Base-by-base conservation (phyloP, 495 filamentous ascomycete species). In the Cladorrhinum samala region DNA sequence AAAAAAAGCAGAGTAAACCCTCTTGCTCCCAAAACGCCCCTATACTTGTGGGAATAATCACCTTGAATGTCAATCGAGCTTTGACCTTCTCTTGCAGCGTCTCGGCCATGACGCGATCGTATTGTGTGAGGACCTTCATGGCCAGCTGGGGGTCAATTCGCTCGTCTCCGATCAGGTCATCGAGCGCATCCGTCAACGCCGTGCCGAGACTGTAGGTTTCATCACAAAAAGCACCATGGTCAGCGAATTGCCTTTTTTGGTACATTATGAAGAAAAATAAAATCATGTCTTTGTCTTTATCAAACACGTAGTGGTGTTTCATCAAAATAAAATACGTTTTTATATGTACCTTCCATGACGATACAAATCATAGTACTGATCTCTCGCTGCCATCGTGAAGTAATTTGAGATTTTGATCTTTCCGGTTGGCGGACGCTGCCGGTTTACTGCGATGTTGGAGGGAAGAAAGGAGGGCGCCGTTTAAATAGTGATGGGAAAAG, bases 121-220 rank as follows among this genome's bases (percentile, higher is more conserved):
- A 97, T 72, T 93, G 89, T 46, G 81, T 83, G 46, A 99, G 78
- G 49, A 99, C 88, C 78, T 95, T 95, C 89, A 96, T 96, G 25
- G 94, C 94, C 36, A 97, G 83, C 71, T 99, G 94, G 17, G 94
- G 94, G 71, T 96, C 91, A 70, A 99, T 96, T 38, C 87, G 85
- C 53, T 89, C 86, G 50, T 88, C 84, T 62, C 86, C 91, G 72
- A 99, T 96, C 56, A 97, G 74, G 54, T 95, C 88, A 71, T 99
- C 94, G 51, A 99, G 89, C 21, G 91, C 93, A 73, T 99, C 94
- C 46, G 90, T 95, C 59, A 99, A 79, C 23, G 92, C 83, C 58
- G 87, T 76, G 48, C 93, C 93, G 68, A 99, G 84, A 70, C 94
- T 98, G n/a, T n/a, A n/a, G n/a, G 72, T 47, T 8, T 33, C n/a